Evolutionary conservation across 805 yeast genomes (phyloP).

Genomic region (Wickerhamiella azyma): DNA sequence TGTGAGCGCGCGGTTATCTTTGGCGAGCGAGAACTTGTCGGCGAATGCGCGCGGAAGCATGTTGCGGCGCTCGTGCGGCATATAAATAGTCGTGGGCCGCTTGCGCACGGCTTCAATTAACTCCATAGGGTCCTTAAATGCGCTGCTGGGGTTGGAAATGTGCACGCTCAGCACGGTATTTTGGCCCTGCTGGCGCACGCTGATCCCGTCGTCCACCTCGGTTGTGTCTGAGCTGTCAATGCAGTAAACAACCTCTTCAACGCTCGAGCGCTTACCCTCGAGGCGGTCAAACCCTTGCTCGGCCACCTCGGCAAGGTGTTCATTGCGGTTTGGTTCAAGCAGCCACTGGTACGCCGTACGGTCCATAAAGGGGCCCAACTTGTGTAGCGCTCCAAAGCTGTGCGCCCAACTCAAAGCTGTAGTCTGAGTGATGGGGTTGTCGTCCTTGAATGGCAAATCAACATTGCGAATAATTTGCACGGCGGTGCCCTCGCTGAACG

Average conservation of each 20-base stretch:
- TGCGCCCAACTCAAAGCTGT: neutral
- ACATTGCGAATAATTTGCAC: constrained; percentile 6
- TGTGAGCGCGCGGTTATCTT: constrained; percentile 23
- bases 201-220: constrained; percentile 89
- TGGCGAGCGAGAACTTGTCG: constrained; percentile 14
- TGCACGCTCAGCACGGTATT: constrained; percentile 42
- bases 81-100: constrained; percentile 54
- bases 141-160: constrained; percentile 79
- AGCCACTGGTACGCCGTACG: constrained; percentile 5
- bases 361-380: constrained; percentile 7
- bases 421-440: neutral
- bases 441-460: neutral
- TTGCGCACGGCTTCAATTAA: constrained; percentile 44
- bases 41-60: constrained; percentile 57
- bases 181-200: constrained; percentile 29
- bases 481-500: constrained; percentile 8
- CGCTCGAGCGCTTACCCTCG: constrained; percentile 5
- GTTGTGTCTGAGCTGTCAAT: constrained; percentile 70
- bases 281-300: constrained; percentile 3
- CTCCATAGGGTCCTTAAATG: constrained; percentile 25
- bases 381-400: neutral
- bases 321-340: neutral
- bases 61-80: constrained; percentile 49
- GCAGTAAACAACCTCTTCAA: constrained; percentile 40
- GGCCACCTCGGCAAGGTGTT: neutral